Evolutionary conservation across 306 rosid genomes (phyloP).

Genomic region (Trifolium fragiferum): DNA sequence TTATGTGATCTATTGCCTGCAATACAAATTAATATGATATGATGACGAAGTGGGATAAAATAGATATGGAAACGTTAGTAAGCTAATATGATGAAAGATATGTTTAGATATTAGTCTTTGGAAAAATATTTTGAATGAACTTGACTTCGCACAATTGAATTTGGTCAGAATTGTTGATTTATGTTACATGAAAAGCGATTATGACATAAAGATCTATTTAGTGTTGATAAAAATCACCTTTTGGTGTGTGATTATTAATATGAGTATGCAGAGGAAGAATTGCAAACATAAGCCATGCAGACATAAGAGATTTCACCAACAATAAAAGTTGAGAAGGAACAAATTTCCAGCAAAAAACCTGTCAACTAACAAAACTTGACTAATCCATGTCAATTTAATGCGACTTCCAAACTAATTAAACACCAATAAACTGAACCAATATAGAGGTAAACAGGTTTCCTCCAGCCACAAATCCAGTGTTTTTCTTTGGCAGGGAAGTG

Average conservation of each 20-base stretch:
- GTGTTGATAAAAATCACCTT: neutral
- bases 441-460: too few relatives aligned
- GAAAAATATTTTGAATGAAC: neutral
- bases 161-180: neutral
- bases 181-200: neutral
- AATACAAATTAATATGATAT: conserved; percentile 31
- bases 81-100: neutral
- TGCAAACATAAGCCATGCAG: conserved; percentile 6
- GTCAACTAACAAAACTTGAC: neutral
- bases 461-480: too few relatives aligned
- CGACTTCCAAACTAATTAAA: neutral
- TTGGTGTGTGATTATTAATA: neutral
- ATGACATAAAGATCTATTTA: neutral
- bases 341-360: conserved; percentile 5
- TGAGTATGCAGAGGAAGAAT: conserved; percentile 10
- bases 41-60: conserved; percentile 1
- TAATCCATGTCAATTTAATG: too few relatives aligned
- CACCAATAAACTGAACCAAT: conserved; percentile 11
- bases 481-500: too few relatives aligned
- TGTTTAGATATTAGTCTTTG: neutral
- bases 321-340: conserved; percentile 21
- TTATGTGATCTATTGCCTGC: conserved; percentile 98
- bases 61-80: neutral
- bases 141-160: neutral
- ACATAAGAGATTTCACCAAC: conserved; percentile 21